A percentile compares a stretch with the other conserved stretches of the same genome.
Evolutionary conservation across 768 basidiomycete species (phyloP).

Genomic region (Agrocybe praecox): DNA sequence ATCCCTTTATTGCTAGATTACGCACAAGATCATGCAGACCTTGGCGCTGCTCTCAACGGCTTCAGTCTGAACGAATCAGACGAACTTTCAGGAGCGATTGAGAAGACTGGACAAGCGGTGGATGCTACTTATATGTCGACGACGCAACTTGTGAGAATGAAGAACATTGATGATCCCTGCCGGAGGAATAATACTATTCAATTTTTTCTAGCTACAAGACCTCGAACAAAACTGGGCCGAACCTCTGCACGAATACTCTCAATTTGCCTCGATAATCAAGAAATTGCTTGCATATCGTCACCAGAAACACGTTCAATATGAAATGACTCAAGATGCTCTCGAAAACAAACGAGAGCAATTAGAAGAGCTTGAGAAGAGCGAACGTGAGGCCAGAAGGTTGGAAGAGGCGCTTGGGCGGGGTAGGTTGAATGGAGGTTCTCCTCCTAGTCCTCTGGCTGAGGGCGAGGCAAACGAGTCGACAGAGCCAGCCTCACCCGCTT

Average conservation of each 20-base stretch:
- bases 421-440: slow-evolving; percentile 28
- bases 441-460: slow-evolving; percentile 30
- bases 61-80: slow-evolving; percentile 88
- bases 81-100: slow-evolving; percentile 78
- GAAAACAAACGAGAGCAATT: slow-evolving; percentile 84
- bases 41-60: slow-evolving; percentile 90
- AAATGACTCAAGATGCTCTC: slow-evolving; percentile 92
- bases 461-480: slow-evolving; percentile 34
- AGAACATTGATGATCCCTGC: slow-evolving; percentile 3
- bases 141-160: slow-evolving; percentile 69
- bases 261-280: slow-evolving; percentile 95
- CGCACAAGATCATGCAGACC: slow-evolving; percentile 85
- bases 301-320: slow-evolving; percentile 97
- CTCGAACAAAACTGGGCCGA: slow-evolving; percentile 96
- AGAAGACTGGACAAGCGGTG: slow-evolving; percentile 96
- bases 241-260: slow-evolving; percentile 92
- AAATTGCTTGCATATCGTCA: slow-evolving; percentile 93
- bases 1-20: slow-evolving; percentile 49
- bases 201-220: slow-evolving; percentile 72
- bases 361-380: slow-evolving; percentile 90
- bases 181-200: not conserved
- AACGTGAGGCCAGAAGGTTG: slow-evolving; percentile 85
- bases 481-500: slow-evolving; percentile 39
- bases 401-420: slow-evolving; percentile 83
- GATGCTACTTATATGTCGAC: slow-evolving; percentile 95